Evolutionary conservation across 176 grass and related monocot species (phyloP).

Genomic region (Microstegium vimineum): DNA sequence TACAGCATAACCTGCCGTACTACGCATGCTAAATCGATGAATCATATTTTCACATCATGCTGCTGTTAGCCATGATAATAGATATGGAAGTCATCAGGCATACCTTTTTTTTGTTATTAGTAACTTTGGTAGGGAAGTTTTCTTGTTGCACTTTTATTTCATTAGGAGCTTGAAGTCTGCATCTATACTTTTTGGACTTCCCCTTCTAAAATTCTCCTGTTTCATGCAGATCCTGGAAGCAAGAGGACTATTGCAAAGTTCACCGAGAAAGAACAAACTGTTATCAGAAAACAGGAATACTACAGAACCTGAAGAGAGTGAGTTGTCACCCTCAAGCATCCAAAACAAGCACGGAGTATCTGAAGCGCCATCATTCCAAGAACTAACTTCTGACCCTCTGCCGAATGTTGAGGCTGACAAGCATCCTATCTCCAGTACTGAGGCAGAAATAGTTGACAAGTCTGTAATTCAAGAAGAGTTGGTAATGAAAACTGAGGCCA

Average conservation of each 20-base stretch:
- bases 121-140: neutral
- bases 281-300: conserved; percentile 37
- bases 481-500: conserved; percentile 32
- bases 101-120: neutral
- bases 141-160: neutral
- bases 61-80: neutral
- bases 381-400: conserved; percentile 23
- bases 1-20: too few relatives aligned
- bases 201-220: neutral
- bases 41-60: neutral
- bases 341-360: conserved; percentile 5
- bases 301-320: conserved; percentile 25
- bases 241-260: conserved; percentile 50
- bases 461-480: conserved; percentile 67
- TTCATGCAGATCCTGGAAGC: conserved; percentile 50
- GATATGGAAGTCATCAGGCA: neutral
- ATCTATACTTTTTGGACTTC: neutral
- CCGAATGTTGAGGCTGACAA: conserved; percentile 39
- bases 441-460: conserved; percentile 60
- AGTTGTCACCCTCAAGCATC: conserved; percentile 9
- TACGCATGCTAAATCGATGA: neutral
- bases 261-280: conserved; percentile 22
- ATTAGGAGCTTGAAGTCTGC: neutral
- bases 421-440: conserved; percentile 43
- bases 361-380: conserved; percentile 13